phyloP scores from a whole-genome alignment of 1,284 basidiomycete genomes.

The Termitomyces sp. region DNA sequence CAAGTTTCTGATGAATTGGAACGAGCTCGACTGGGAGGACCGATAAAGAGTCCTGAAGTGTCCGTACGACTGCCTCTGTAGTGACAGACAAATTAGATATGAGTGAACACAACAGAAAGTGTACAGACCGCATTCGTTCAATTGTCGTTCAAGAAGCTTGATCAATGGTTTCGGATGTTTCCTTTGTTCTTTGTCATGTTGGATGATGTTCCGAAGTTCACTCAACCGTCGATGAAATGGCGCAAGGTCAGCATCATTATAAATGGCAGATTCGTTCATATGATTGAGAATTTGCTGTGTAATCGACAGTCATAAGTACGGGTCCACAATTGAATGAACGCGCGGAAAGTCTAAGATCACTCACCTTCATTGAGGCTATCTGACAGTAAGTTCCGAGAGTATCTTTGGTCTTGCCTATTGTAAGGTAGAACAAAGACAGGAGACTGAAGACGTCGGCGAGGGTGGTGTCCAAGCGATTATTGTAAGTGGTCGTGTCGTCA shows the following conservation, averaged over 20 bases:
- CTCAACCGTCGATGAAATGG: slow-evolving; percentile 80
- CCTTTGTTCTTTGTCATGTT: slow-evolving; percentile 74
- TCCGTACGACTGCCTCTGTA: slow-evolving; percentile 71
- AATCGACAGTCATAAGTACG: slow-evolving; percentile 18
- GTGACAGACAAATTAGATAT: neutral
- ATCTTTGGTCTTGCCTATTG: slow-evolving; percentile 90
- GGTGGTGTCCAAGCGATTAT: slow-evolving; percentile 89
- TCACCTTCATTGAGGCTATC: slow-evolving; percentile 87
- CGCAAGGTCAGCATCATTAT: slow-evolving; percentile 83
- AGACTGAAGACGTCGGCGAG: slow-evolving; percentile 91
- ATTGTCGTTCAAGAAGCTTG: slow-evolving; percentile 85
- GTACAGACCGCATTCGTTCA: slow-evolving; percentile 85
- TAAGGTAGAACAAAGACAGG: slow-evolving; percentile 88
- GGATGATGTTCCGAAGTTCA: slow-evolving; percentile 80
- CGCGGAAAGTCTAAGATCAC: slow-evolving; percentile 29
- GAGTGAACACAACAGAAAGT: neutral
- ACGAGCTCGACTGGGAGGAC: slow-evolving; percentile 84
- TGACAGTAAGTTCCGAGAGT: slow-evolving; percentile 92
- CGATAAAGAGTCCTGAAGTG: slow-evolving; percentile 78
- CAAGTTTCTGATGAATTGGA: slow-evolving; percentile 86
- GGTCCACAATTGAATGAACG: neutral
- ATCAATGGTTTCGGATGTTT: slow-evolving; percentile 87
- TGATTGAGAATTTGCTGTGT: slow-evolving; percentile 86
- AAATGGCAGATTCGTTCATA: slow-evolving; percentile 91
- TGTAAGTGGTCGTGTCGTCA: slow-evolving; percentile 70